Conservation (phyloP, 1,284 basidiomycete species). For the Leccinum pachyderme region DNA sequence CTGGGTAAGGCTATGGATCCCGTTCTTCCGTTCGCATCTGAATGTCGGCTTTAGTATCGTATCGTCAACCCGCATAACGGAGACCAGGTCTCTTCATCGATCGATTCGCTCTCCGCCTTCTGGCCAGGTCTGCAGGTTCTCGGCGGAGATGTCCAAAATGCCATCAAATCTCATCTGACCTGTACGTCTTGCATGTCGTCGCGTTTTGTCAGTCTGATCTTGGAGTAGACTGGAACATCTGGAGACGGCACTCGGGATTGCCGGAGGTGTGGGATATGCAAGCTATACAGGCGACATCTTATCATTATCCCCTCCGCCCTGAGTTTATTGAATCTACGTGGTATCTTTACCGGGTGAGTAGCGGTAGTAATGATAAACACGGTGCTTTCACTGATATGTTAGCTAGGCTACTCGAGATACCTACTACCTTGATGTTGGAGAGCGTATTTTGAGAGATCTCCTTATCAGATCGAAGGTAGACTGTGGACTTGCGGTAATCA, state of each 20-base stretch:
- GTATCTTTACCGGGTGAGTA: constrained; percentile 82
- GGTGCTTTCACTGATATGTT: constrained; percentile 4
- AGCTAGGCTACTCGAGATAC: constrained; percentile 85
- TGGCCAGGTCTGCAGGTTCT: constrained; percentile 89
- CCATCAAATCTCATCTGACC: constrained; percentile 81
- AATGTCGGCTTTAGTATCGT: constrained; percentile 56
- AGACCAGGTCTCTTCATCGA: constrained; percentile 61
- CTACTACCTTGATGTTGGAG: constrained; percentile 89
- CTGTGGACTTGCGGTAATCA: constrained; percentile 83
- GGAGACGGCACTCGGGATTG: constrained; percentile 79
- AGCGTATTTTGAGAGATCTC: constrained; percentile 79
- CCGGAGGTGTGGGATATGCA: constrained; percentile 89
- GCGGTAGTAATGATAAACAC: neutral
- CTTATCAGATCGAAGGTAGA: constrained; percentile 70
- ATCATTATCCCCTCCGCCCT: constrained; percentile 84
- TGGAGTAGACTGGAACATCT: constrained; percentile 80
- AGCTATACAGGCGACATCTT: constrained; percentile 68
- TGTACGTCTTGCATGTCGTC: constrained; percentile 49
- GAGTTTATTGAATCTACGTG: constrained; percentile 94
- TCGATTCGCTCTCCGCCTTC: constrained; percentile 87
- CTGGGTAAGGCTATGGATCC: constrained; percentile 55
- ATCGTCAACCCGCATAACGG: constrained; percentile 78
- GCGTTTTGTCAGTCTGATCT: neutral
- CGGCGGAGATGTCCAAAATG: constrained; percentile 85
- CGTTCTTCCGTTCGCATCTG: neutral